These are phyloP conservation scores for Penicillium salamii DNA, from an alignment of 495 filamentous ascomycete species.

Conservation along the genomic window DNA sequence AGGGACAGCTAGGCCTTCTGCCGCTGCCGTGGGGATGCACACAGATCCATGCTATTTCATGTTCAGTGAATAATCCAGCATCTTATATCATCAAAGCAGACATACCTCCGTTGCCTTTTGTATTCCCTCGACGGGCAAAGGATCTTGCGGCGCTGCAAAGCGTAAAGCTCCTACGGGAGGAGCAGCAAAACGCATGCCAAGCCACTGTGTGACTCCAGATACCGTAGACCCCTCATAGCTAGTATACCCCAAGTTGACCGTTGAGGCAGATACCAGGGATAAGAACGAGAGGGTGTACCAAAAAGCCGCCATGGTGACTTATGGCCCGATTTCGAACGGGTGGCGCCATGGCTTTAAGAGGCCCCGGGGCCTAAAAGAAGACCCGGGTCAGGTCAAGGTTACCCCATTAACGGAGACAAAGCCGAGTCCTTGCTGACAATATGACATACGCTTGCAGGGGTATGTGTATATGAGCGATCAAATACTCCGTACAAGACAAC, in stretches of 20 bases:
- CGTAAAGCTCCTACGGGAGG: conserved; percentile 56
- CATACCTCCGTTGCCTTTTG: conserved; percentile 46
- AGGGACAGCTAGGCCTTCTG: conserved; percentile 26
- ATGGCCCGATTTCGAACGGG: background rate
- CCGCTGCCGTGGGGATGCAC: conserved; percentile 48
- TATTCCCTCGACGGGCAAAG: conserved; percentile 32
- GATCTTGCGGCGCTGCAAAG: conserved; percentile 58
- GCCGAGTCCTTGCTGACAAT: background rate
- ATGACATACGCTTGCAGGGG: conserved; percentile 3
- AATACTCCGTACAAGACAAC: too few species aligned
- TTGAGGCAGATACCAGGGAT: conserved; percentile 16
- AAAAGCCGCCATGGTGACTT: conserved; percentile 13
- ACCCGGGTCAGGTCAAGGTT: background rate
- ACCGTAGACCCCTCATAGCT: conserved; percentile 36
- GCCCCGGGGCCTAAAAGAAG: conserved; percentile 3
- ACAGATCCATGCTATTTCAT: conserved; percentile 41
- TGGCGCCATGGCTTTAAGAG: conserved; percentile 10
- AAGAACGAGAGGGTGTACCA: conserved; percentile 14
- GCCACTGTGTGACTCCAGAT: conserved; percentile 56
- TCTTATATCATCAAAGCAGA: background rate
- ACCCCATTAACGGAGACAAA: background rate
- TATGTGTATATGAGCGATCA: background rate
- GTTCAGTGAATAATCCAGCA: background rate
- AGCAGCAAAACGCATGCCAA: conserved; percentile 64
- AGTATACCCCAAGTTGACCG: conserved; percentile 42